These are phyloP conservation scores for Ammopiptanthus mongolicus DNA, from an alignment of 306 rosid species.

Conservation along the genomic window DNA sequence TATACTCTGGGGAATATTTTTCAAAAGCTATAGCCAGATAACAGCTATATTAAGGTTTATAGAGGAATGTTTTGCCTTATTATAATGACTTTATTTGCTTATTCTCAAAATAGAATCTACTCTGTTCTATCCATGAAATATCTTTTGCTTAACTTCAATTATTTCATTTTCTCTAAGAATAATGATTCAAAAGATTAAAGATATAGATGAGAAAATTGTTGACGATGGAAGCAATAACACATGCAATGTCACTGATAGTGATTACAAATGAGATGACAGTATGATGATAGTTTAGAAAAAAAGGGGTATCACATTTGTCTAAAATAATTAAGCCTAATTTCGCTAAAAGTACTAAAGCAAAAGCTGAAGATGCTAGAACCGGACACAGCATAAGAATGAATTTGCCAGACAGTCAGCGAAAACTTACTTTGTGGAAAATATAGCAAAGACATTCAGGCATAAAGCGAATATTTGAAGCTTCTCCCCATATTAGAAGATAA, in stretches of 20 bases:
- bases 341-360: neutral
- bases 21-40: neutral
- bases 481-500: slow-evolving; percentile 98
- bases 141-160: neutral
- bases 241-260: neutral
- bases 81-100: neutral
- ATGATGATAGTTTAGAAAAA: neutral
- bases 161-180: too few species aligned
- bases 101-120: neutral
- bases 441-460: slow-evolving; percentile 99
- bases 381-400: slow-evolving; percentile 11
- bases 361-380: neutral
- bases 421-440: slow-evolving; percentile 83
- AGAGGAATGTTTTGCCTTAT: neutral
- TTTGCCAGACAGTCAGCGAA: neutral
- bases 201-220: neutral
- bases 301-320: neutral
- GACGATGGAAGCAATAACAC: neutral
- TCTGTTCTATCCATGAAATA: neutral
- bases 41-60: neutral
- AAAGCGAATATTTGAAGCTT: slow-evolving; percentile 96
- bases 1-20: neutral
- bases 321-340: neutral
- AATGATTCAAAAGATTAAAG: neutral
- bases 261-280: neutral